Percentiles rank a stretch among this genome's conserved stretches.
These are phyloP conservation scores for Pseudoturritis turrita DNA, from an alignment of 345 rosid genomes.

Conservation along the genomic window DNA sequence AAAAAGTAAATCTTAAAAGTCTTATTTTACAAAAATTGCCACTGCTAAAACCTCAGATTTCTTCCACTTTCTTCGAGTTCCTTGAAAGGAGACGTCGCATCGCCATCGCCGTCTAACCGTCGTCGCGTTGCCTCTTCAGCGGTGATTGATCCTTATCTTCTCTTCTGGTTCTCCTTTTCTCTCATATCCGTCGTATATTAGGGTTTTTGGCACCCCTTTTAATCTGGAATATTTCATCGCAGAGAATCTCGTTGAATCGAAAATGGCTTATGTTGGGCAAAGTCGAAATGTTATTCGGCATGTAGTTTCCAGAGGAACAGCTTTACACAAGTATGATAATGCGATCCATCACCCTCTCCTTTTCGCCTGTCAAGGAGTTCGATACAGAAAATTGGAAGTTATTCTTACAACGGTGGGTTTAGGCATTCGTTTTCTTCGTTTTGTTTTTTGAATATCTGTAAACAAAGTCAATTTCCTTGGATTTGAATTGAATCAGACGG, in stretches of 20 bases:
- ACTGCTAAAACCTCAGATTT: constrained; percentile 8
- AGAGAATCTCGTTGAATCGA: not conserved
- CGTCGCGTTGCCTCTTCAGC: not conserved
- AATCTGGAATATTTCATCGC: not conserved
- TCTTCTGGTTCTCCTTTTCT: not conserved
- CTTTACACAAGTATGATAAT: constrained; percentile 33
- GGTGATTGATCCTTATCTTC: not conserved
- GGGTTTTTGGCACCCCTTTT: not conserved
- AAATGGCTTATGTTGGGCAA: constrained; percentile 26
- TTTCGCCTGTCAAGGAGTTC: constrained; percentile 74
- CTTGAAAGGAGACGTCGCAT: constrained; percentile 2
- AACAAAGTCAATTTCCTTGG: not conserved
- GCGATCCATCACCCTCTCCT: constrained; percentile 56
- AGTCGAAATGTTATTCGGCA: constrained; percentile 30
- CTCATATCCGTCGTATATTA: not conserved
- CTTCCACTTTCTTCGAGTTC: not conserved
- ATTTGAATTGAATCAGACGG: not conserved
- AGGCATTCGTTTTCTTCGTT: not conserved
- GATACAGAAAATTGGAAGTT: constrained; percentile 77
- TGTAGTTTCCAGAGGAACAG: constrained; percentile 19
- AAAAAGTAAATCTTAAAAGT: not conserved
- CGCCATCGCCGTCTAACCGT: no score
- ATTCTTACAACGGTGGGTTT: constrained; percentile 77
- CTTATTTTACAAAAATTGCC: not conserved
- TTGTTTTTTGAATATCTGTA: not conserved